Base-by-base conservation (phyloP, 805 yeast species). In the Scheffersomyces ergatensis region DNA sequence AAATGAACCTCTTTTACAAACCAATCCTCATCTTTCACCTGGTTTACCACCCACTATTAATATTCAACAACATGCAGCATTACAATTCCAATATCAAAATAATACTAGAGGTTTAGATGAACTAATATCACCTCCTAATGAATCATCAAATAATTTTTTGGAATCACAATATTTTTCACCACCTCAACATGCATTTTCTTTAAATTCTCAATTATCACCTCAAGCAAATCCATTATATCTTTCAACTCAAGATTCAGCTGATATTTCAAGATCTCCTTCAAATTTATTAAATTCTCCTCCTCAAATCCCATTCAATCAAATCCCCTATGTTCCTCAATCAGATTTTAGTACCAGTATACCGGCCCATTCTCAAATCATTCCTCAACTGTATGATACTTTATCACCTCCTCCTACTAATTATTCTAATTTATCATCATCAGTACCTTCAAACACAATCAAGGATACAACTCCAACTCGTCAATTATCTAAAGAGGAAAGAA, bases 401-500 rank as follows among this genome's bases (percentile, higher is more conserved):
- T 60, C 70, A 3, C 63, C 63, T 2, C 60, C 63, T 6, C 45
- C 44, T n/a, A 38, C 36, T 30, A 25, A 43, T 15, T 43, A 24
- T 31, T 3, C 44, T 13, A 41, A 38, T 16, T 50, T 65, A 42
- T 63, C 67, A 24, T 51, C 67, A 2, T 63, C 71, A 2, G 65
- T 64, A 1, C 68, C 67, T 34, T 18, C 40, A 19, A 33, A 34
- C 35, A 27, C 49, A 42, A 36, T 39, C 13, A 30, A 47, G n/a
- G 55, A 51, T 2, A 24, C 47, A 0, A 42, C 51, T 4, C 55
- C 66, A 6, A 56, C 70, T 3, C 67, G 64, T 41, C 70, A 62
- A 40, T 52, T 70, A 46, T 62, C 76, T 3, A 80, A 79, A 53
- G 95, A 85, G 39, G 89, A 84, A 44, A 85, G 85, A 55, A 60